Conservation (phyloP, 108 stramenopile genomes). For the Cyclotella kingstonii region DNA sequence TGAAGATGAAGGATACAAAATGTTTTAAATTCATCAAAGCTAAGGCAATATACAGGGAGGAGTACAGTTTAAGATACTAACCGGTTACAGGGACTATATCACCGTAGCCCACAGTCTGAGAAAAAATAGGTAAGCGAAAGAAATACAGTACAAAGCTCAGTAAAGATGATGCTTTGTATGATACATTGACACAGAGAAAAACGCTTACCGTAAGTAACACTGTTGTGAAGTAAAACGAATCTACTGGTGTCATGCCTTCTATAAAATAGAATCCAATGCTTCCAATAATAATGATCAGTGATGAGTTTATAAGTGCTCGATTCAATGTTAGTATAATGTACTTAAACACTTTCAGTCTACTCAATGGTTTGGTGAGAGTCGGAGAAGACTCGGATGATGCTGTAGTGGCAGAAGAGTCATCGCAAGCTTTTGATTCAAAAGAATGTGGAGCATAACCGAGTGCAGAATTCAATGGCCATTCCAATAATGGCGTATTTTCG, state of each 20-base stretch:
- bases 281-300: slow-evolving; percentile 76
- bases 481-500: slow-evolving; percentile 33
- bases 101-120: slow-evolving; percentile 64
- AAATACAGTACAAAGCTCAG: not conserved
- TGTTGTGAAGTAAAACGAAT: slow-evolving; percentile 71
- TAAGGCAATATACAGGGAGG: not conserved
- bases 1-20: not conserved
- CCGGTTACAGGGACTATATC: slow-evolving; percentile 79
- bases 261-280: slow-evolving; percentile 83
- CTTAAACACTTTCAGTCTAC: slow-evolving; percentile 59
- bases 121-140: not conserved
- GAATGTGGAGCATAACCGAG: not conserved
- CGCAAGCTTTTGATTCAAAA: slow-evolving; percentile 9
- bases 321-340: slow-evolving; percentile 80
- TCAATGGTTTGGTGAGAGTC: slow-evolving; percentile 23
- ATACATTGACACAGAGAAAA: too few relatives aligned
- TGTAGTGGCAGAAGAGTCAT: slow-evolving; percentile 32
- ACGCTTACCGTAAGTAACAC: slow-evolving; percentile 59
- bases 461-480: not conserved
- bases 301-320: slow-evolving; percentile 74
- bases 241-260: slow-evolving; percentile 57
- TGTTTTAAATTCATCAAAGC: not conserved
- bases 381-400: slow-evolving; percentile 26
- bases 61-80: slow-evolving; percentile 44
- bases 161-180: too few relatives aligned